Conservation (phyloP, 177 flowering plant genomes). For the Vitis hybrid region DNA sequence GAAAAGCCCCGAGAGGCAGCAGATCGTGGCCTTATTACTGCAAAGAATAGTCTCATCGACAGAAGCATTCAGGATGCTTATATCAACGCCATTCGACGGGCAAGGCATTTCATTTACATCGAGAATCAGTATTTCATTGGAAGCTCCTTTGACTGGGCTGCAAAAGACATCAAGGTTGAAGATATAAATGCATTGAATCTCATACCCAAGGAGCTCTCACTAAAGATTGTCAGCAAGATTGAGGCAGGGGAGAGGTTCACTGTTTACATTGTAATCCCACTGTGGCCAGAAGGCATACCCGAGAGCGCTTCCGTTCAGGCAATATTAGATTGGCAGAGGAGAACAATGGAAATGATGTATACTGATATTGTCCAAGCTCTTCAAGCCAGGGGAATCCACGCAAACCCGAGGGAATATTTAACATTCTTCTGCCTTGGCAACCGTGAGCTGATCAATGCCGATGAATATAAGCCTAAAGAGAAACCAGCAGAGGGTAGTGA, state of each 20-base stretch:
- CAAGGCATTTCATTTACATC: slow-evolving; percentile 70
- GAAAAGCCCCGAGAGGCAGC: slow-evolving; percentile 35
- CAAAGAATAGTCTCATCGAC: slow-evolving; percentile 55
- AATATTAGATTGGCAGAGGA: slow-evolving; percentile 60
- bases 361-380: slow-evolving; percentile 48
- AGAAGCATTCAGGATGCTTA: slow-evolving; percentile 82
- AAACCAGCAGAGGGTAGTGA: slow-evolving; percentile 40
- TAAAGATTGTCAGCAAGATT: slow-evolving; percentile 62
- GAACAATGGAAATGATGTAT: slow-evolving; percentile 86
- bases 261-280: slow-evolving; percentile 57
- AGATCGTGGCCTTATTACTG: slow-evolving; percentile 39
- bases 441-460: slow-evolving; percentile 34
- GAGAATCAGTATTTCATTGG: slow-evolving; percentile 80
- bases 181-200: slow-evolving; percentile 51
- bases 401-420: slow-evolving; percentile 54
- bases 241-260: slow-evolving; percentile 55
- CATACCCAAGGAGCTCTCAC: slow-evolving; percentile 58
- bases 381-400: slow-evolving; percentile 33
- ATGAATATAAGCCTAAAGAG: slow-evolving; percentile 41
- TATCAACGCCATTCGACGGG: slow-evolving; percentile 66
- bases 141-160: slow-evolving; percentile 51
- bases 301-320: slow-evolving; percentile 58
- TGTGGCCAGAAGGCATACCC: slow-evolving; percentile 78
- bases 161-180: slow-evolving; percentile 25
- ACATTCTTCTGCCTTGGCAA: slow-evolving; percentile 77